Evolutionary conservation across 169 alveolate species (phyloP), one percentile per base, ranked within the genome.

Genomic region (Plasmodium chabaudi): DNA sequence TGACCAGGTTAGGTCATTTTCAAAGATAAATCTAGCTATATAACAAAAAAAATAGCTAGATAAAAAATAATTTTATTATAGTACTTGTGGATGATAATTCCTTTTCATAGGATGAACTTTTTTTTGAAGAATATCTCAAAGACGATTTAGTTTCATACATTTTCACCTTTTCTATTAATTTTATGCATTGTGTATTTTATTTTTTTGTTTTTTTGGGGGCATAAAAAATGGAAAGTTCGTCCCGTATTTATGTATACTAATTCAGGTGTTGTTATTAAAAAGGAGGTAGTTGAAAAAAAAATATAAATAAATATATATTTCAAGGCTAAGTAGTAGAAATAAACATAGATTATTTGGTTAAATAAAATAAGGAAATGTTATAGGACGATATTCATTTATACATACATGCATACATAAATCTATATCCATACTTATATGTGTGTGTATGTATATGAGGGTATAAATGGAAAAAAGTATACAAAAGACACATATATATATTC

Each of bases 31-130:
- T 10, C 21, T 21, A 21, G 25, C 19, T 34, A 34, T 34, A 34
- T 34, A 34, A 34, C 42, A 34, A 34, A 34, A 34, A 34, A 34
- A 34, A 34, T 34, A 34, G 42, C 42, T 34, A 34, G 42, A 34
- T 34, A 34, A 34, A 34, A 34, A 34, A 34, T 34, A 34, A 34
- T 34, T 34, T 34, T 1, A 34, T 34, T 34, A 34, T 39, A 47
- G 73, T 74, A 74, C 88, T 74, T 74, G 88, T 74, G 21, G 88
- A 59, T 39, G 88, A 74, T 34, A 55, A n/a, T 9, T 60, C 88
- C 64, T 61, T 74, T 53, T 74, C 88, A 49, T 74, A 74, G 13
- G 88, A 47, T 44, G 61, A 74, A 61, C 74, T 74, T 9, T 74
- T 61, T 61, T 74, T 74, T 12, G 88, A 74, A 55, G 88, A 49